Percentiles rank a stretch among this genome's conserved stretches.
These are phyloP conservation scores for Wickerhamiella siamensis DNA, from an alignment of 805 yeast species.

Conservation along the genomic window DNA sequence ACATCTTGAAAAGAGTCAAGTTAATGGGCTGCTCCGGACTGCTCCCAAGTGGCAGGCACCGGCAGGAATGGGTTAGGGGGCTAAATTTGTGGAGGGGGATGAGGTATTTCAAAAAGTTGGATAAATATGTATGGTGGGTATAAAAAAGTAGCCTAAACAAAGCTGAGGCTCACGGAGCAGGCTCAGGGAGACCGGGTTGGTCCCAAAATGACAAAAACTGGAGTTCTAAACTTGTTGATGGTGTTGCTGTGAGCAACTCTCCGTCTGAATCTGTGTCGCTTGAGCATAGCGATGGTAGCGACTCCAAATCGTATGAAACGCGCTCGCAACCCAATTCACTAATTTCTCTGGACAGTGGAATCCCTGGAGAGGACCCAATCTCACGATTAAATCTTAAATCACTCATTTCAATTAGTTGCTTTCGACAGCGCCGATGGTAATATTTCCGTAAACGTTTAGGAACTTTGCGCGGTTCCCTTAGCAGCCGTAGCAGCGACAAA, in stretches of 20 bases:
- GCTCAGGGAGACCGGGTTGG: not conserved
- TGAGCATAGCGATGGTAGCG: constrained; percentile 1
- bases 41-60: too few species aligned
- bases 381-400: too few species aligned
- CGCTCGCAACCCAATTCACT: not conserved
- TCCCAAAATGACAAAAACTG: not conserved
- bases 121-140: too few species aligned
- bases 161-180: not conserved
- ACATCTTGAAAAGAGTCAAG: not conserved
- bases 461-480: not conserved
- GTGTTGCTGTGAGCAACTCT: not conserved
- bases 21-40: too few species aligned
- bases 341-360: not conserved
- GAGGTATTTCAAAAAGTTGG: too few species aligned
- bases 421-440: too few species aligned
- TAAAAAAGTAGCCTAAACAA: not conserved
- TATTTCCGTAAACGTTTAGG: too few species aligned
- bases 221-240: not conserved
- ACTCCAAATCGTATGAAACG: not conserved
- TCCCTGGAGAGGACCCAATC: too few species aligned
- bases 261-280: constrained; percentile 1
- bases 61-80: too few species aligned
- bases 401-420: too few species aligned
- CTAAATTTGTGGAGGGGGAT: too few species aligned
- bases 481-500: not conserved